A percentile compares a stretch with the other conserved stretches of the same genome.
These are phyloP conservation scores for Diplodia seriata DNA, from an alignment of 2,329 filamentous ascomycete species.

Conservation along the genomic window DNA sequence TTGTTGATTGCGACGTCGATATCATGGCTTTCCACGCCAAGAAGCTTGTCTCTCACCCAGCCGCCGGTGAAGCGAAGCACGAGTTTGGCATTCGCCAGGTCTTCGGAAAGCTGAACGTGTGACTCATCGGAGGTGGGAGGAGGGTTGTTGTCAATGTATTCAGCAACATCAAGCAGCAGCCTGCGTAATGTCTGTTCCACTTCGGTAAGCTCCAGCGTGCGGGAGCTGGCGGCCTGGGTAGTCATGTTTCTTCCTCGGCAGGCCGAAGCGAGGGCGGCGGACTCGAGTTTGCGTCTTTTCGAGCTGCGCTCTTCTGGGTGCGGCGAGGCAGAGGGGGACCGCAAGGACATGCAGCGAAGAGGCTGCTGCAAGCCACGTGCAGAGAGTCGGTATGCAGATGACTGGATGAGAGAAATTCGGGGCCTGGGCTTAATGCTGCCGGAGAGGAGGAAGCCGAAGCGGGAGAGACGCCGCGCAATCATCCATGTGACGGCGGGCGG, in stretches of 20 bases:
- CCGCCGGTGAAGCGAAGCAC: constrained; percentile 81
- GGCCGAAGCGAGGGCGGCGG: constrained; percentile 22
- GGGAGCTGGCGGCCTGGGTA: constrained; percentile 33
- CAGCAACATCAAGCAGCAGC: constrained; percentile 83
- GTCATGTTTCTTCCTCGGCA: constrained; percentile 42
- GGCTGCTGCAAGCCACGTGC: constrained; percentile 32
- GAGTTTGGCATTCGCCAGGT: constrained; percentile 55
- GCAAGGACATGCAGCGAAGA: constrained; percentile 44
- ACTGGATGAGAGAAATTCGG: constrained; percentile 9
- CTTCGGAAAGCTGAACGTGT: constrained; percentile 50
- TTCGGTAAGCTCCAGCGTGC: constrained; percentile 66
- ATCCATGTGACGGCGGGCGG: constrained; percentile 2
- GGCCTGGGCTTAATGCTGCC: constrained; percentile 16
- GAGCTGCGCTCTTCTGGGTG: constrained; percentile 39
- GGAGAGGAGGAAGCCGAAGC: constrained; percentile 11
- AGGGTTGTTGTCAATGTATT: constrained; percentile 64
- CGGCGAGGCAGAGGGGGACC: constrained; percentile 35
- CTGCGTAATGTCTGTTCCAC: constrained; percentile 74
- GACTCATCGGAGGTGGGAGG: constrained; percentile 35
- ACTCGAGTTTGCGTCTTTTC: constrained; percentile 44
- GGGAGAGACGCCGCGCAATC: constrained; percentile 4
- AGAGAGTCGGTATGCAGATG: neutral
- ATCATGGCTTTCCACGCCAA: constrained; percentile 75
- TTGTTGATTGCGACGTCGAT: constrained; percentile 86
- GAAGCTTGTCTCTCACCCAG: constrained; percentile 85